These are phyloP conservation scores for Endothia cerciana DNA, from an alignment of 2,329 filamentous ascomycete genomes.

Conservation along the genomic window DNA sequence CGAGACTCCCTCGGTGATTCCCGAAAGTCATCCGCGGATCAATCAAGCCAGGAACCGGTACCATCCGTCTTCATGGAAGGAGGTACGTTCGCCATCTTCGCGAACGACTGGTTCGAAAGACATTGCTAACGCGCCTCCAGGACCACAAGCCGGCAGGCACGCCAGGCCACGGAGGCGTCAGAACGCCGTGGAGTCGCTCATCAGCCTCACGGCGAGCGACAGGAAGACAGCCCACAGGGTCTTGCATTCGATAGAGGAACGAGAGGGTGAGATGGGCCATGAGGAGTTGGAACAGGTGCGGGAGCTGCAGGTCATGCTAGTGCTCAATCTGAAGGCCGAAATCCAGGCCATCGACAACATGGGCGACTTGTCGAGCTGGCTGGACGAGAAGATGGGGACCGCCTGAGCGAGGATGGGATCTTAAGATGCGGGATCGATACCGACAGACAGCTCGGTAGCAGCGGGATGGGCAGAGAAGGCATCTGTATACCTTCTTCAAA, in stretches of 20 bases:
- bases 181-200: constrained; percentile 33
- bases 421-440: neutral
- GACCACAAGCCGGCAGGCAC: neutral
- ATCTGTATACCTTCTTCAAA: neutral
- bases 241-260: constrained; percentile 47
- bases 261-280: constrained; percentile 31
- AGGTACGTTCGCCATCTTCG: neutral
- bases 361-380: constrained; percentile 54
- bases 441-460: neutral
- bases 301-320: constrained; percentile 74
- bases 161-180: neutral
- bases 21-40: too few relatives aligned
- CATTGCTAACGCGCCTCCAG: constrained; percentile 1
- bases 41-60: constrained; percentile 20
- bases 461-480: neutral
- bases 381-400: constrained; percentile 47
- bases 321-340: constrained; percentile 76
- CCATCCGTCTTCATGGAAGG: constrained; percentile 22
- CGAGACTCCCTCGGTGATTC: too few relatives aligned
- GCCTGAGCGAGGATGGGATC: neutral
- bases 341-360: constrained; percentile 70
- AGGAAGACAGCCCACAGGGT: constrained; percentile 59
- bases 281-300: constrained; percentile 46
- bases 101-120: neutral
- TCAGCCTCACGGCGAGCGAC: constrained; percentile 57